Conservation (phyloP, 345 rosid genomes). For the Lenwebbia sp. region DNA sequence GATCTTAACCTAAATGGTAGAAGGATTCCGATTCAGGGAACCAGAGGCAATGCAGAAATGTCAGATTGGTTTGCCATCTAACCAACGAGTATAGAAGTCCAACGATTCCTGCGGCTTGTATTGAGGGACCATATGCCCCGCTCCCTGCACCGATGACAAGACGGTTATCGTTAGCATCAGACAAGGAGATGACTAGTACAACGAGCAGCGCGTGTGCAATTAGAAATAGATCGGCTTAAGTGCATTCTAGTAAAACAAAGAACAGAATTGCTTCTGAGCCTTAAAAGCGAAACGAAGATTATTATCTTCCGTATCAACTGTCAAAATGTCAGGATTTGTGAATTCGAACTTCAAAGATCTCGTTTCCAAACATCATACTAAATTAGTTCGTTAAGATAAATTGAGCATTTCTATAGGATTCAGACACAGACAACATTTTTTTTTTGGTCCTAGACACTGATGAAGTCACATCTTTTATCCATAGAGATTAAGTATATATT, state of each 20-base stretch:
- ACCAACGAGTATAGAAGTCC: constrained; percentile 31
- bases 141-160: constrained; percentile 26
- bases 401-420: background rate
- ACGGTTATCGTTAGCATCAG: background rate
- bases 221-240: background rate
- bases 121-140: constrained; percentile 57
- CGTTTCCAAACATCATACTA: background rate
- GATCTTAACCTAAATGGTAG: background rate
- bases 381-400: background rate
- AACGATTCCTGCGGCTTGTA: constrained; percentile 46
- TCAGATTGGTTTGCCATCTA: constrained; percentile 19
- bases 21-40: background rate
- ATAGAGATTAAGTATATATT: background rate
- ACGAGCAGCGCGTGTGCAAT: background rate
- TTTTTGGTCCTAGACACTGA: background rate
- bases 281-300: background rate
- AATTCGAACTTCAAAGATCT: background rate
- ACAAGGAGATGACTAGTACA: background rate
- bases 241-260: background rate
- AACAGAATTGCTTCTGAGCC: background rate
- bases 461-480: background rate
- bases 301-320: background rate
- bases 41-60: background rate
- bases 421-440: background rate
- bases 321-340: background rate